A percentile compares a stretch with the other conserved stretches of the same genome.
phyloP scores from a whole-genome alignment of 1,139 yeast genomes.

The Pichia sp. region DNA sequence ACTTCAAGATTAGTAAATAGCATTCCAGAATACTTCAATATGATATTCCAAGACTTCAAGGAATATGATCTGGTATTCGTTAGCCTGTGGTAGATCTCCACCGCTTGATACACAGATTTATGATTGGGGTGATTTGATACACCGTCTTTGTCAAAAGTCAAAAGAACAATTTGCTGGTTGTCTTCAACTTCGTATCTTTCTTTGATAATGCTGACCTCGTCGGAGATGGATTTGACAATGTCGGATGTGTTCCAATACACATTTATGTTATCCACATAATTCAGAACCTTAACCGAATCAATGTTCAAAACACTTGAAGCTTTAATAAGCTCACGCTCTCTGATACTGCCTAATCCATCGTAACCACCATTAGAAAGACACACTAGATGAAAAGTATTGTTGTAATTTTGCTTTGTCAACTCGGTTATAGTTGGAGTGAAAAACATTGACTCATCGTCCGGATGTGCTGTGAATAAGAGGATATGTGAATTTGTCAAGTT shows the following conservation, averaged over 20 bases:
- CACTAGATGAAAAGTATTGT: slow-evolving; percentile 53
- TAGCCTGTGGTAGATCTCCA: slow-evolving; percentile 35
- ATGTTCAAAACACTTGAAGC: slow-evolving; percentile 58
- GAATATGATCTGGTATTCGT: slow-evolving; percentile 25
- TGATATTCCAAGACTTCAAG: slow-evolving; percentile 42
- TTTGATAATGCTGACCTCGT: slow-evolving; percentile 9
- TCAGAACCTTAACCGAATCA: slow-evolving; percentile 44
- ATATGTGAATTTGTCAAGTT: slow-evolving; percentile 25
- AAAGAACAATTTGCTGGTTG: slow-evolving; percentile 38
- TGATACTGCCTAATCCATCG: slow-evolving; percentile 62
- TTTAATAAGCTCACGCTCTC: slow-evolving; percentile 55
- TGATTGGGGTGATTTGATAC: slow-evolving; percentile 88
- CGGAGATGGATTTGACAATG: slow-evolving; percentile 32
- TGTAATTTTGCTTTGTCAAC: slow-evolving; percentile 44
- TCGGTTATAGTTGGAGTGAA: slow-evolving; percentile 76
- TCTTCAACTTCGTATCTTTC: slow-evolving; percentile 17
- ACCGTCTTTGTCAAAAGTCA: slow-evolving; percentile 82
- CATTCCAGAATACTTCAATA: slow-evolving; percentile 51
- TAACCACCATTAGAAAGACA: slow-evolving; percentile 80
- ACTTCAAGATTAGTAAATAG: slow-evolving; percentile 44
- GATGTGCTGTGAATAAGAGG: slow-evolving; percentile 75
- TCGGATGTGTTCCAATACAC: slow-evolving; percentile 56
- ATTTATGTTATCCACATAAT: slow-evolving; percentile 70
- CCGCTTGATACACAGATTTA: slow-evolving; percentile 59
- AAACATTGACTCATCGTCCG: slow-evolving; percentile 98